Evolutionary conservation across 768 basidiomycete species (phyloP).

Genomic region (Phylloporus sp.): DNA sequence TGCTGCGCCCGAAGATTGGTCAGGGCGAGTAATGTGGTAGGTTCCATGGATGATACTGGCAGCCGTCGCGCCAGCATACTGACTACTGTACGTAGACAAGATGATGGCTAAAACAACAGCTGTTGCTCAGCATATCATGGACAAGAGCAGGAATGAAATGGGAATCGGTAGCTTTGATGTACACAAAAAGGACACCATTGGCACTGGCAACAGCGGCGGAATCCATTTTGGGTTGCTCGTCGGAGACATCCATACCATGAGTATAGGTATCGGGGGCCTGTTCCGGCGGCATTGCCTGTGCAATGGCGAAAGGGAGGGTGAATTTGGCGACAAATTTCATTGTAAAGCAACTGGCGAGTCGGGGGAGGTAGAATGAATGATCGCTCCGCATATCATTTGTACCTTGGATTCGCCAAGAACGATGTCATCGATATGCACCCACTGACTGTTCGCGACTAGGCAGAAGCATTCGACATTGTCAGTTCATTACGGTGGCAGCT

Average conservation of each 20-base stretch:
- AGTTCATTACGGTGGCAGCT: too few species aligned
- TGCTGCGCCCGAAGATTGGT: conserved; percentile 45
- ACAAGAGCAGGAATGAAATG: not conserved
- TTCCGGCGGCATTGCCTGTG: conserved; percentile 13
- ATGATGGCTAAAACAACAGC: conserved; percentile 14
- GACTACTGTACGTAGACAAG: conserved; percentile 32
- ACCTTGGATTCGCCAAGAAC: too few species aligned
- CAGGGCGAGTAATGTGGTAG: conserved; percentile 59
- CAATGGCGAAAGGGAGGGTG: conserved; percentile 12
- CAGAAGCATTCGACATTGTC: too few species aligned
- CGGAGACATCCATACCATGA: conserved; percentile 55
- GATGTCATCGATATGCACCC: too few species aligned
- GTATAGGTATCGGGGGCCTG: conserved; percentile 39
- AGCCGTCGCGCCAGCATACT: conserved; percentile 53
- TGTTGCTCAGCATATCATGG: not conserved
- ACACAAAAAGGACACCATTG: conserved; percentile 51
- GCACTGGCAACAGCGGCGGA: conserved; percentile 49
- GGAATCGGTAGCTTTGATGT: conserved; percentile 63
- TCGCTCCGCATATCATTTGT: too few species aligned
- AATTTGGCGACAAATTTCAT: conserved; percentile 23
- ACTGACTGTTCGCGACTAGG: too few species aligned
- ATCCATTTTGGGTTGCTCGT: conserved; percentile 44
- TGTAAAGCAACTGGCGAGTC: not conserved
- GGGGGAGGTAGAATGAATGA: too few species aligned
- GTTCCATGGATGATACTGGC: conserved; percentile 53